A percentile compares a stretch with the other conserved stretches of the same genome.
phyloP scores from a whole-genome alignment of 371 early-diverging fungal genomes.

The Mitosporidium daphniae region DNA sequence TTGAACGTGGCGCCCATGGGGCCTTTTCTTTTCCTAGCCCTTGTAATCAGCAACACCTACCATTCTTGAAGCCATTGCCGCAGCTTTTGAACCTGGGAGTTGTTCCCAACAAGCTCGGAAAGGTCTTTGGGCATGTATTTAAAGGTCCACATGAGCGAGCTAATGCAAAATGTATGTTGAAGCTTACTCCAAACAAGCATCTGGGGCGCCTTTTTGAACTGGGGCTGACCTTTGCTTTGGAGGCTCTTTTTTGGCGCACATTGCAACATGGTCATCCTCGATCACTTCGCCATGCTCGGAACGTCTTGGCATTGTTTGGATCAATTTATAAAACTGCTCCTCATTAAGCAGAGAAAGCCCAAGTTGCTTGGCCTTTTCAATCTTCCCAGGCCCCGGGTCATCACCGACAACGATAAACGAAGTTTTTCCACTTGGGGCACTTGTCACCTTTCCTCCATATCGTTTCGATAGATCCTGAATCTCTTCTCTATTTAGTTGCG shows the following conservation, averaged over 20 bases:
- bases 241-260: conserved; percentile 4
- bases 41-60: conserved; percentile 7
- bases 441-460: conserved; percentile 53
- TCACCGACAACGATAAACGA: conserved; percentile 34
- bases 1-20: conserved; percentile 5
- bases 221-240: conserved; percentile 1
- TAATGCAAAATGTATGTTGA: neutral
- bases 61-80: conserved; percentile 28
- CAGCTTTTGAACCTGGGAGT: conserved; percentile 19
- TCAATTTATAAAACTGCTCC: conserved; percentile 38
- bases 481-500: conserved; percentile 28
- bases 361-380: conserved; percentile 31
- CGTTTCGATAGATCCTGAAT: conserved; percentile 40
- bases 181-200: neutral
- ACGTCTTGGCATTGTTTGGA: conserved; percentile 5
- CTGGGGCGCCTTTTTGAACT: conserved; percentile 1
- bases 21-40: conserved; percentile 4
- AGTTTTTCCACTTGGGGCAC: conserved; percentile 47
- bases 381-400: conserved; percentile 64
- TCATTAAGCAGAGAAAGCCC: conserved; percentile 41
- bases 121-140: conserved; percentile 55
- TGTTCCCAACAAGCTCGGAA: conserved; percentile 70
- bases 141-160: conserved; percentile 41
- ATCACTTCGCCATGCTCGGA: conserved; percentile 1
- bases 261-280: conserved; percentile 2